A percentile compares a stretch with the other conserved stretches of the same genome.
phyloP scores from a whole-genome alignment of 129 eudicot genomes.

The Helichrysum umbraculigerum region DNA sequence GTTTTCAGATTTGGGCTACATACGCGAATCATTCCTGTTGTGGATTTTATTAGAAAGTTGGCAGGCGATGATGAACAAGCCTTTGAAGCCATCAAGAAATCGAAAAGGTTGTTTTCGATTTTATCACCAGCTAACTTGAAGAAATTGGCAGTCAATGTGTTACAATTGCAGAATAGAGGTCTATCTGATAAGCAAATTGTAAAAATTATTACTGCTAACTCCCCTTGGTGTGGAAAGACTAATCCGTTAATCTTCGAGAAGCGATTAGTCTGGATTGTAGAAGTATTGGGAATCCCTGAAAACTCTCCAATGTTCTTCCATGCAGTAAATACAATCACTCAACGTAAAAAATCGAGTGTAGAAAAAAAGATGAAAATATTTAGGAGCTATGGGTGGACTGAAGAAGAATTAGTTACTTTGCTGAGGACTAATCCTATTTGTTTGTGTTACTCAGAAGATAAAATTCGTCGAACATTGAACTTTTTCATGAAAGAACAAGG shows the following conservation, averaged over 20 bases:
- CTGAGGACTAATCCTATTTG: constrained; percentile 2
- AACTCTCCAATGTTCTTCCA: not conserved
- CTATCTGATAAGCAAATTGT: not conserved
- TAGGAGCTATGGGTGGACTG: constrained; percentile 37
- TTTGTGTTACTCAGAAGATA: not conserved
- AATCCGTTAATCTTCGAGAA: not conserved
- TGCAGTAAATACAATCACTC: not conserved
- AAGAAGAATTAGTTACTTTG: constrained; percentile 7
- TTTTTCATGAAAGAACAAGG: constrained; percentile 3
- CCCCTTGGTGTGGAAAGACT: not conserved
- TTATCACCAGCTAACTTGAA: not conserved
- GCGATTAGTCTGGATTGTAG: not conserved
- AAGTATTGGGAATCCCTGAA: not conserved
- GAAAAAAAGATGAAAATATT: constrained; percentile 2
- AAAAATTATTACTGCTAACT: not conserved
- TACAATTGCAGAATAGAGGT: not conserved
- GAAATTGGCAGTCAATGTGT: not conserved
- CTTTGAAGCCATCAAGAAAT: not conserved
- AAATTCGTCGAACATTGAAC: not conserved
- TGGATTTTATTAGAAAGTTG: not conserved
- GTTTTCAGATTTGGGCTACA: not conserved
- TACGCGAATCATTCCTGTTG: not conserved
- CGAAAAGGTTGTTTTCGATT: not conserved
- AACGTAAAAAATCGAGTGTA: not conserved
- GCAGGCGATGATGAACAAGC: not conserved